These are phyloP conservation scores for Lophiotrema nucula DNA, from an alignment of 495 filamentous ascomycete genomes.

Conservation along the genomic window DNA sequence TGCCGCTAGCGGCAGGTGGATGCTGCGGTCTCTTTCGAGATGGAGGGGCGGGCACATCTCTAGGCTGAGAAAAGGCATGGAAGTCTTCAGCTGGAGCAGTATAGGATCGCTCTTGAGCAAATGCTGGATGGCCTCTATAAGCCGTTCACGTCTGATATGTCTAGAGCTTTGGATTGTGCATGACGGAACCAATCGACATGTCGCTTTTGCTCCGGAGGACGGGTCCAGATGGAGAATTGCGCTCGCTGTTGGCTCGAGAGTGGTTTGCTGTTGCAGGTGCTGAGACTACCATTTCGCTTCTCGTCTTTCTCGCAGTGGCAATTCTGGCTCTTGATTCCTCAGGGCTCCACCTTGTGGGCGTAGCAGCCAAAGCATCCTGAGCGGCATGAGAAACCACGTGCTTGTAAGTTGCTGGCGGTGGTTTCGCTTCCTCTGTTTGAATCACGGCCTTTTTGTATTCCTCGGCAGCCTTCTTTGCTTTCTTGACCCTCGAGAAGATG, in stretches of 20 bases:
- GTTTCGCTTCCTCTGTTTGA: slow-evolving; percentile 11
- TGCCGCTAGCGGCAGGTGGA: neutral
- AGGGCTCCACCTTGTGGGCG: slow-evolving; percentile 48
- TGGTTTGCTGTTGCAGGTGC: neutral
- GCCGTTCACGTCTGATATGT: neutral
- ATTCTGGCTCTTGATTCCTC: slow-evolving; percentile 24
- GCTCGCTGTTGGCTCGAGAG: slow-evolving; percentile 1
- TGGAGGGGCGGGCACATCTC: neutral
- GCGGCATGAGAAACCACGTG: slow-evolving; percentile 38
- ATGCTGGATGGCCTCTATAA: neutral
- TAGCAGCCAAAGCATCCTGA: slow-evolving; percentile 53
- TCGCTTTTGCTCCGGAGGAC: slow-evolving; percentile 6
- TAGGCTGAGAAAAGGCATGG: neutral
- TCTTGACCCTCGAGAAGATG: slow-evolving; percentile 39
- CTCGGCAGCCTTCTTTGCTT: slow-evolving; percentile 37
- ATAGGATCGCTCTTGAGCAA: neutral
- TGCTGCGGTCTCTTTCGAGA: neutral
- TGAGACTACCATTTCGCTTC: slow-evolving; percentile 20
- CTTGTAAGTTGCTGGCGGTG: slow-evolving; percentile 33
- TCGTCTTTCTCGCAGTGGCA: slow-evolving; percentile 22
- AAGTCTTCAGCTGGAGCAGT: neutral
- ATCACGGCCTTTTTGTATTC: slow-evolving; percentile 29
- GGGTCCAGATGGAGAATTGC: neutral
- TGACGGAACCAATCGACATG: slow-evolving; percentile 9
- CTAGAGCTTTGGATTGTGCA: slow-evolving; percentile 8